Evolutionary conservation across 345 rosid genomes (phyloP).

Genomic region (Eutrema yunnanense): DNA sequence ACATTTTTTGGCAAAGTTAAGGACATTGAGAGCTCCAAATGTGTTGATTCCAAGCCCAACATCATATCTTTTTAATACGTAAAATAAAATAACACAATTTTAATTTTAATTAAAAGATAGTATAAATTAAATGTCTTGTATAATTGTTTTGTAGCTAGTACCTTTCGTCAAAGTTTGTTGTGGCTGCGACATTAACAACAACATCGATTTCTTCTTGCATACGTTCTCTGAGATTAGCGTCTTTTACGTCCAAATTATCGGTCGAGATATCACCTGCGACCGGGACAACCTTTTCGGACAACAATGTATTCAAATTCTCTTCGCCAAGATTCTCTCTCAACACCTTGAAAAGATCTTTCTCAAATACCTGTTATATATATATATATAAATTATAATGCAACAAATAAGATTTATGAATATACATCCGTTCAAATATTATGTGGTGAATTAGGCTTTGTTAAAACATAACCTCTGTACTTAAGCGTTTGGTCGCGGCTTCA

Average conservation of each 20-base stretch:
- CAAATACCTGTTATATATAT: conserved; percentile 6
- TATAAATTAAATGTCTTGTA: background rate
- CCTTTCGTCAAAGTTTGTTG: conserved; percentile 35
- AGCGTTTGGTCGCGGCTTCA: conserved; percentile 53
- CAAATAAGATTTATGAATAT: background rate
- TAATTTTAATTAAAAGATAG: background rate
- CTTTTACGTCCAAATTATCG: conserved; percentile 10
- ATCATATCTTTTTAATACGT: conserved; percentile 46
- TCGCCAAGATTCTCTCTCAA: conserved; percentile 21
- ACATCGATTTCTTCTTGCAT: conserved; percentile 24
- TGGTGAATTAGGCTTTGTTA: background rate
- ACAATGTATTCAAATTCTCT: background rate
- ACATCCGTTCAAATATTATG: background rate
- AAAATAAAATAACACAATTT: background rate
- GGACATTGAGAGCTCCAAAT: conserved; percentile 51
- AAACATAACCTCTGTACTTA: conserved; percentile 52
- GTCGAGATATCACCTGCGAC: conserved; percentile 24
- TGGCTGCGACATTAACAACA: conserved; percentile 32
- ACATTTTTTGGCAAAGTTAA: conserved; percentile 53
- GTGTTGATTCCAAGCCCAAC: conserved; percentile 55
- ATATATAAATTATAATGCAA: background rate
- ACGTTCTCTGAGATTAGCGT: conserved; percentile 10
- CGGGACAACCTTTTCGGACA: conserved; percentile 18
- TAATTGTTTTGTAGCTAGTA: background rate
- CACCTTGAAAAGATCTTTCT: conserved; percentile 25